Conservation (phyloP, 768 basidiomycete genomes). For the Auricularia auricula-judae region DNA sequence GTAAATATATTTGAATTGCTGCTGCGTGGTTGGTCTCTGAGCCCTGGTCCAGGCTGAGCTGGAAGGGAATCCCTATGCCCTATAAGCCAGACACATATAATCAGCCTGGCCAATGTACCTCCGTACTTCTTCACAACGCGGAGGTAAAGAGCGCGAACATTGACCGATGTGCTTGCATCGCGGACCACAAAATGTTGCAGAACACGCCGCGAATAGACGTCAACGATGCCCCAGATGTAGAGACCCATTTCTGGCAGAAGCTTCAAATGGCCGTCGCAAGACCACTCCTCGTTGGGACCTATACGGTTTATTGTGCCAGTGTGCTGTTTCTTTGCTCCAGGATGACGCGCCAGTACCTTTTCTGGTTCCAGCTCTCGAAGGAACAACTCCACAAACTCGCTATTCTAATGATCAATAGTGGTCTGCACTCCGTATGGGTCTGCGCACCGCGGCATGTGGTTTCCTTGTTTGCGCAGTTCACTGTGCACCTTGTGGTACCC, state of each 20-base stretch:
- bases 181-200: not conserved
- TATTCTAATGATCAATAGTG: not conserved
- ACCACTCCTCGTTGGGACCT: not conserved
- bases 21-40: not conserved
- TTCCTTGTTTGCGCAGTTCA: not conserved
- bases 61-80: not conserved
- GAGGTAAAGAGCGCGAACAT: not conserved
- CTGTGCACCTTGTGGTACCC: too few species aligned
- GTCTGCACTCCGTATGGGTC: not conserved
- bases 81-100: not conserved
- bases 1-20: not conserved
- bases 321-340: not conserved
- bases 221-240: not conserved
- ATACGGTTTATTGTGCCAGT: not conserved
- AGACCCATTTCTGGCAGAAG: not conserved
- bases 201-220: not conserved
- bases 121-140: not conserved
- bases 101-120: not conserved
- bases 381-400: not conserved
- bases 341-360: not conserved
- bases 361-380: not conserved
- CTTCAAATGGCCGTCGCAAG: not conserved
- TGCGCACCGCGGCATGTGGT: not conserved
- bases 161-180: not conserved
- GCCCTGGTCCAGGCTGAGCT: not conserved